A percentile compares a stretch with the other conserved stretches of the same genome.
Conservation (phyloP, 192 early-diverging fungal species). For the Mortierella alpina region DNA sequence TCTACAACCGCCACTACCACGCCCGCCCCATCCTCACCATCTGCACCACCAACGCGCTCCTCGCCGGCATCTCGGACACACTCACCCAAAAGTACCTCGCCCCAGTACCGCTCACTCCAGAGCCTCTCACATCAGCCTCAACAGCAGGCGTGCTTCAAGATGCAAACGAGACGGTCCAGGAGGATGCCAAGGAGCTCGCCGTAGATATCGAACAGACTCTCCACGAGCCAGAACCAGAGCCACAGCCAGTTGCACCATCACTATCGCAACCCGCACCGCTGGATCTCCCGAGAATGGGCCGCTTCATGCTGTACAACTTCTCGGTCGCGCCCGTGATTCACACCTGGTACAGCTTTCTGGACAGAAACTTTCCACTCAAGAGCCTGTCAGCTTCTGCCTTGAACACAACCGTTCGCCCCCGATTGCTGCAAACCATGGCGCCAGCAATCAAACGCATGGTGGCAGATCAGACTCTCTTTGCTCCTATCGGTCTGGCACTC, state of each 20-base stretch:
- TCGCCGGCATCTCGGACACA: conserved; percentile 73
- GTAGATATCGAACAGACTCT: neutral
- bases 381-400: neutral
- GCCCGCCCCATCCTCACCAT: conserved; percentile 72
- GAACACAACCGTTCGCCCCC: neutral
- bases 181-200: conserved; percentile 2
- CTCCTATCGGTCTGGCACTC: conserved; percentile 73
- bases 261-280: conserved; percentile 5
- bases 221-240: neutral
- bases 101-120: neutral
- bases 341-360: conserved; percentile 77
- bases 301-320: conserved; percentile 77
- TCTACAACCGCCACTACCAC: conserved; percentile 60
- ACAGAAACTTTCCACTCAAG: conserved; percentile 68
- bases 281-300: conserved; percentile 61
- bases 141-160: neutral
- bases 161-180: conserved; percentile 4
- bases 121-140: conserved; percentile 7
- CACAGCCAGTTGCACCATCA: neutral
- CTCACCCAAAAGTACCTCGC: conserved; percentile 66
- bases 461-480: conserved; percentile 73
- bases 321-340: conserved; percentile 75
- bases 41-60: conserved; percentile 71
- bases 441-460: conserved; percentile 44
- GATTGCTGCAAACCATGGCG: conserved; percentile 10